Conservation (phyloP, 176 grass and related monocot genomes). For the Triticum monococcum region DNA sequence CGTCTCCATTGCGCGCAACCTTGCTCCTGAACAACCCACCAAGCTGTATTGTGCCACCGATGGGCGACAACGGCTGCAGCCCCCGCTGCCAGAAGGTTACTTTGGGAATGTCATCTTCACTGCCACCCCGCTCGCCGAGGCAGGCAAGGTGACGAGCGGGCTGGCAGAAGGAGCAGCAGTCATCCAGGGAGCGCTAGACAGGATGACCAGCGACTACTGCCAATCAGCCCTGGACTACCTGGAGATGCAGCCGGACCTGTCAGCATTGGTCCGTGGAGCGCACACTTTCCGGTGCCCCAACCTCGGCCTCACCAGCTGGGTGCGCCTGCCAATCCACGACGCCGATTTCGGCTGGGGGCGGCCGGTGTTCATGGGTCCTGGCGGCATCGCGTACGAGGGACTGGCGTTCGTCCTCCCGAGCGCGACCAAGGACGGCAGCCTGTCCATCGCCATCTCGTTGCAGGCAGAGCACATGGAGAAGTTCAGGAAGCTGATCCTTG, state of each 20-base stretch:
- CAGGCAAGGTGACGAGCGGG: slow-evolving; percentile 44
- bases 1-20: slow-evolving; percentile 64
- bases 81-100: slow-evolving; percentile 71
- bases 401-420: slow-evolving; percentile 79
- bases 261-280: slow-evolving; percentile 64
- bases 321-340: slow-evolving; percentile 77
- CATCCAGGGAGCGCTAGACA: slow-evolving; percentile 66
- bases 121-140: slow-evolving; percentile 63
- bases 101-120: slow-evolving; percentile 97
- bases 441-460: slow-evolving; percentile 76
- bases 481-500: slow-evolving; percentile 69
- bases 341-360: slow-evolving; percentile 83
- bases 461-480: slow-evolving; percentile 86
- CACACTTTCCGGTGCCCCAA: slow-evolving; percentile 89
- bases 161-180: slow-evolving; percentile 42
- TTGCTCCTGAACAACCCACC: slow-evolving; percentile 64
- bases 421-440: slow-evolving; percentile 53
- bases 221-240: slow-evolving; percentile 81
- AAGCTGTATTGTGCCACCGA: slow-evolving; percentile 78
- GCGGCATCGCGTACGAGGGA: slow-evolving; percentile 77
- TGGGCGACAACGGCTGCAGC: slow-evolving; percentile 65
- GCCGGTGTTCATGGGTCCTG: slow-evolving; percentile 92
- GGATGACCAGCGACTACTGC: slow-evolving; percentile 68
- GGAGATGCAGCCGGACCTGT: slow-evolving; percentile 70
- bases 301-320: slow-evolving; percentile 88